Base-by-base conservation (phyloP, 2,329 filamentous ascomycete genomes). In the Sarocladium kiliense region DNA sequence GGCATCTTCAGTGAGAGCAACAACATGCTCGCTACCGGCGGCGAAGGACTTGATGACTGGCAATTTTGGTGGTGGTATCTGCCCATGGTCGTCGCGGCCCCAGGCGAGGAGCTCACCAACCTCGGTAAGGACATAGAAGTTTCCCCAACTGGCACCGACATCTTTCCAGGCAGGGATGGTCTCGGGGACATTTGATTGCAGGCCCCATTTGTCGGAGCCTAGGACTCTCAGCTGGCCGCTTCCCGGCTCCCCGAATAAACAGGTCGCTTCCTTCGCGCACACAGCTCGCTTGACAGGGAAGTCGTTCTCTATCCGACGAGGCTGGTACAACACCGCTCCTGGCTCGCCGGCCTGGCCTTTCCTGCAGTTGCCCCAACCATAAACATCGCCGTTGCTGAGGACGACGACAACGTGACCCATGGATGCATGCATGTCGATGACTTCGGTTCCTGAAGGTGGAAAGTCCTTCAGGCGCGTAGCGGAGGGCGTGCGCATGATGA, bases 231-330 rank as follows among this genome's bases (percentile, higher is more conserved):
- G 74, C 27, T 84, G 70, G 2, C 88, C 88, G n/a, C 70, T 71
- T 0, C 70, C 71, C 1, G 78, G 67, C 3, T 74, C 69, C 3
- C 79, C 78, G 37, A 89, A 77, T 4, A 97, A 67, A 64, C 87
- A 89, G 1, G 91, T 96, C 63, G 96, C 93, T 58, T 97, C 90
- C 58, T 89, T 84, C 9, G 92, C 92, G 67, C 91, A 96, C 0
- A 87, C 84, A 1, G 83, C 90, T 59, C 81, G 78, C 12, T 71
- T 69, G 2, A 86, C 86, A n/a, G 71, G 73, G 67, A 95, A 95
- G 3, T 70, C 66, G 19, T 81, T 68, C 16, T 73, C 71, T 21
- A 96, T 78, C 68, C 77, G 85, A 10, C 80, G 74, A 4, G 91
- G 91, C 16, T 64, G 65, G 71, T 80, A 78, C 2, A 86, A 66